A percentile compares a stretch with the other conserved stretches of the same genome.
phyloP scores from a whole-genome alignment of 768 basidiomycete species.

The Boletus vermiculosoides region DNA sequence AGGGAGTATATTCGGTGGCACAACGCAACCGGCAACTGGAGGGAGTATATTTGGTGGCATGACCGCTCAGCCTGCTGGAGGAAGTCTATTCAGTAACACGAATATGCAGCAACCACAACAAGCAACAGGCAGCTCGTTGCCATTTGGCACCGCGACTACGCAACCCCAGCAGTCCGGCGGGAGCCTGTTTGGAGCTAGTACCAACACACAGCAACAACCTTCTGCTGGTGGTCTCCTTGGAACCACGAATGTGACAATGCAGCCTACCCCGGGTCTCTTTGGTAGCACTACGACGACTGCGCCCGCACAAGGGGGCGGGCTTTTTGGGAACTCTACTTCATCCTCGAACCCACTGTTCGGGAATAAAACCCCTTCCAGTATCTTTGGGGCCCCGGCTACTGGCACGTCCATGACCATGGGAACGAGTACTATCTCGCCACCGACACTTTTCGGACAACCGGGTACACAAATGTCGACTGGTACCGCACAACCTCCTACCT shows the following conservation, averaged over 20 bases:
- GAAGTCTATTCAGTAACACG: conserved; percentile 25
- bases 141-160: conserved; percentile 22
- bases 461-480: conserved; percentile 13
- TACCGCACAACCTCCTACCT: conserved; percentile 15
- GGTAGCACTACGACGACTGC: conserved; percentile 21
- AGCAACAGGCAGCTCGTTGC: conserved; percentile 14
- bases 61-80: conserved; percentile 23
- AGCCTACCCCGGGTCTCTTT: conserved; percentile 28
- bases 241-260: conserved; percentile 13
- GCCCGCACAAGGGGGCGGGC: conserved; percentile 21
- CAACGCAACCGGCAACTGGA: conserved; percentile 19
- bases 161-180: conserved; percentile 25
- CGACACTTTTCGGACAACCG: conserved; percentile 35
- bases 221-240: conserved; percentile 28
- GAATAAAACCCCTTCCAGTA: conserved; percentile 30
- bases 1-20: conserved; percentile 23
- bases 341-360: conserved; percentile 38
- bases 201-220: conserved; percentile 23
- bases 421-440: conserved; percentile 17
- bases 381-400: conserved; percentile 31
- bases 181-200: conserved; percentile 15
- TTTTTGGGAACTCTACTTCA: conserved; percentile 29
- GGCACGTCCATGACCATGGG: conserved; percentile 5
- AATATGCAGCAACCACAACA: conserved; percentile 17
- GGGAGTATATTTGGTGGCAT: conserved; percentile 22